phyloP scores from a whole-genome alignment of 2,329 filamentous ascomycete species.

The Arthrobotrys conoides region DNA sequence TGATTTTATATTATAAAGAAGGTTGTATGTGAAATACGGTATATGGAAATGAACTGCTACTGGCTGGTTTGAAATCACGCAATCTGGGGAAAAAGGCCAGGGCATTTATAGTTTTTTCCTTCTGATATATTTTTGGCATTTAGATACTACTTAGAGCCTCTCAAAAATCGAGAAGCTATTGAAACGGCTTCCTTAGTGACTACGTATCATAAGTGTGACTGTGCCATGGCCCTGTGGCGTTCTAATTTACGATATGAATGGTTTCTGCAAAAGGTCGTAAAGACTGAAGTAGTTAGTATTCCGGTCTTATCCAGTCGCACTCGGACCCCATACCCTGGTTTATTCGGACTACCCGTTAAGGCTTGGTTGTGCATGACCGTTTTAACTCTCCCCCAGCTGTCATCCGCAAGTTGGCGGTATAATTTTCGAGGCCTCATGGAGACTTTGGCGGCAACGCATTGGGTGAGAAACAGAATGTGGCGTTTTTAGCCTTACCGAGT shows the following conservation, averaged over 20 bases:
- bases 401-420: conserved; percentile 9
- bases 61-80: conserved; percentile 1
- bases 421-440: conserved; percentile 20
- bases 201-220: conserved; percentile 19
- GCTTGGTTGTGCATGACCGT: conserved; percentile 33
- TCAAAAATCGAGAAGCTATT: conserved; percentile 14
- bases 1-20: too few species aligned
- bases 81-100: conserved; percentile 1
- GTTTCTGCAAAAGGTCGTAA: neutral
- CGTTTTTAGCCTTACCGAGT: conserved; percentile 11
- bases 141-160: neutral
- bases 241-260: conserved; percentile 28
- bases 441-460: conserved; percentile 43
- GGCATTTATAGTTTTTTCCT: conserved; percentile 39
- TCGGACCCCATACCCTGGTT: conserved; percentile 27
- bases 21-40: neutral
- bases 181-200: conserved; percentile 9
- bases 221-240: conserved; percentile 19
- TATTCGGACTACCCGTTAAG: conserved; percentile 42
- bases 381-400: conserved; percentile 26
- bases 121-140: conserved; percentile 13
- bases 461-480: conserved; percentile 32
- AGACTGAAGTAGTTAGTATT: conserved; percentile 4
- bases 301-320: conserved; percentile 21
- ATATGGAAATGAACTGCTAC: conserved; percentile 8